Percentiles rank a stretch among this genome's conserved stretches.
Evolutionary conservation across 148 eudicot species (phyloP).

Genomic region (Drosera capensis): DNA sequence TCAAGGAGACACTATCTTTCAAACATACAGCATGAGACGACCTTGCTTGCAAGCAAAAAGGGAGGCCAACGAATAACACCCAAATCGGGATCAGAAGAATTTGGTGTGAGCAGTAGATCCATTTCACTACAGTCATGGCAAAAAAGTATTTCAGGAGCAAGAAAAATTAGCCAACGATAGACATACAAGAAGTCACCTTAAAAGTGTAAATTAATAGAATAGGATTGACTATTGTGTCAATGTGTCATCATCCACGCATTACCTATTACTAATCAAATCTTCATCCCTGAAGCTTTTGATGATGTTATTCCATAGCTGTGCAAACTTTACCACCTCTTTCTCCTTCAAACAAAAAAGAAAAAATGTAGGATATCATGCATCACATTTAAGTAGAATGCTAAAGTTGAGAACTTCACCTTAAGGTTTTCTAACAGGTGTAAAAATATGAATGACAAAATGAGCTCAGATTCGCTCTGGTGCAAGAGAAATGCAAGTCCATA

Average conservation of each 20-base stretch:
- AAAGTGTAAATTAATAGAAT: no score
- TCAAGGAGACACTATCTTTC: background rate
- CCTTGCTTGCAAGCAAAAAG: conserved; percentile 65
- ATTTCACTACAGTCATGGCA: conserved; percentile 22
- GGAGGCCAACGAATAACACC: conserved; percentile 64
- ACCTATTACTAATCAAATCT: conserved; percentile 50
- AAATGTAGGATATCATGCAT: background rate
- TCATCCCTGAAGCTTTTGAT: conserved; percentile 57
- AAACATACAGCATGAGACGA: conserved; percentile 3
- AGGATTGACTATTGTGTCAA: background rate
- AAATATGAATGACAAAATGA: no score
- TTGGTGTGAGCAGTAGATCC: conserved; percentile 50
- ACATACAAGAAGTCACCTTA: no score
- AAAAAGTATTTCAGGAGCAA: conserved; percentile 1
- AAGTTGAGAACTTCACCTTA: no score
- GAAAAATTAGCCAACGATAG: background rate
- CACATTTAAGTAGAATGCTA: no score
- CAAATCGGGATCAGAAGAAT: conserved; percentile 41
- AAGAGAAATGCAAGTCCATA: no score
- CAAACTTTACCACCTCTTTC: conserved; percentile 47
- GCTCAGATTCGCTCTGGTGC: no score
- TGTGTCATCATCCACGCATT: background rate
- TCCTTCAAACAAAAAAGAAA: conserved; percentile 21
- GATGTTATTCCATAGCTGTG: conserved; percentile 58
- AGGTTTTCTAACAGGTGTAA: no score